Percentiles rank a stretch among this genome's conserved stretches.
Evolutionary conservation across 2,329 filamentous ascomycete genomes (phyloP).

Genomic region (Beauveria brongniartii): DNA sequence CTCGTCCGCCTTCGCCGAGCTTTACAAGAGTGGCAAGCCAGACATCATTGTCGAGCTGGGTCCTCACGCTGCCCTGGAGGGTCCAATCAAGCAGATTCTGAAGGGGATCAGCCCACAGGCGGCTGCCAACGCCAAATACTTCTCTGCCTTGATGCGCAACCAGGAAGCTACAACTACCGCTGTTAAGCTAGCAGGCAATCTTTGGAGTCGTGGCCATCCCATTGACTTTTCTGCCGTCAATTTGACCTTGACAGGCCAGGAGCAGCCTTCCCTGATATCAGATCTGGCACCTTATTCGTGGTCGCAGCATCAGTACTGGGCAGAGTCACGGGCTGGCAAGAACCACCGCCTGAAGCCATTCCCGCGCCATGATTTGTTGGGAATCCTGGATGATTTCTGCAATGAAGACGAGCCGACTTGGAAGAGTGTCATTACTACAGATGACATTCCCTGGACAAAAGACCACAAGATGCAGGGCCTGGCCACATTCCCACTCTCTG

Average conservation of each 20-base stretch:
- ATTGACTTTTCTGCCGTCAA: slow-evolving; percentile 40
- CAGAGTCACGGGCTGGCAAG: slow-evolving; percentile 36
- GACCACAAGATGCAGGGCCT: slow-evolving; percentile 51
- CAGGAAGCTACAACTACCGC: slow-evolving; percentile 39
- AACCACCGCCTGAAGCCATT: slow-evolving; percentile 33
- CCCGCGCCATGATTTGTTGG: slow-evolving; percentile 38
- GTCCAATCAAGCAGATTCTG: slow-evolving; percentile 42
- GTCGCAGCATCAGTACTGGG: slow-evolving; percentile 40
- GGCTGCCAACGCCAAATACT: slow-evolving; percentile 32
- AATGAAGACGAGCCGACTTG: slow-evolving; percentile 39
- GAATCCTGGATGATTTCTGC: slow-evolving; percentile 34
- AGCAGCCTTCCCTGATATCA: slow-evolving; percentile 24
- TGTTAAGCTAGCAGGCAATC: slow-evolving; percentile 33
- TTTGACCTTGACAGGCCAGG: slow-evolving; percentile 19
- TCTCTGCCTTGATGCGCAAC: slow-evolving; percentile 41
- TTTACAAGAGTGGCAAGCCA: slow-evolving; percentile 21
- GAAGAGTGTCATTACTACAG: slow-evolving; percentile 38
- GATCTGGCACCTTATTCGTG: slow-evolving; percentile 42
- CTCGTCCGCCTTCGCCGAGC: slow-evolving; percentile 26
- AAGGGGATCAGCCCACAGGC: slow-evolving; percentile 34
- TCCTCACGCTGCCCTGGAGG: slow-evolving; percentile 40
- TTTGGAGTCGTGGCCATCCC: slow-evolving; percentile 37
- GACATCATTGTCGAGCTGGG: slow-evolving; percentile 37
- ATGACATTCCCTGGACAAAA: slow-evolving; percentile 48
- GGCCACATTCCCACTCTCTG: slow-evolving; percentile 47